Evolutionary conservation across 75 land plant species (phyloP), one percentile per base, ranked within the genome.

Genomic region (Ceratopteris richardii): DNA sequence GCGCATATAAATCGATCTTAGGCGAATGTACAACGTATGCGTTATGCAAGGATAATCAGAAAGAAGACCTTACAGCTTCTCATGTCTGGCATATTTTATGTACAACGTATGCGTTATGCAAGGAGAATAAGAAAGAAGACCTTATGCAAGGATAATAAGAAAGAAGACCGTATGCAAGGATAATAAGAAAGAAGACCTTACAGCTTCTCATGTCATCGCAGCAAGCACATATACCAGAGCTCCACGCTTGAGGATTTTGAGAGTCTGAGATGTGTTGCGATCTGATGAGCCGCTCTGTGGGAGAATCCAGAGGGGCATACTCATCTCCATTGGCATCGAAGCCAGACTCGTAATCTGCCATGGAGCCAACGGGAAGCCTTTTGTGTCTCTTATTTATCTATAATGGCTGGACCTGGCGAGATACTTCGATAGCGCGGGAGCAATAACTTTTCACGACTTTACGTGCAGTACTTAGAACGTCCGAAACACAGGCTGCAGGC

Each of bases 161-260:
- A 51, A 7, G 17, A 19, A 21, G 9, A 11, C 31, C 59, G 16
- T 47, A 61, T n/a, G 1, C 23, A 62, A 18, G 13, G n/a, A 57
- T n/a, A 39, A 20, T 14, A 36, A 57, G 60, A 21, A 42, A 22
- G 20, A 1, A 50, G 56, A 13, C 22, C 75, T 56, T 85, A 89
- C 95, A 89, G 81, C 85, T 86, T 63, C 59, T 83, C 75, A 80
- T 75, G 61, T 89, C 90, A 60, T 89, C 95, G 61, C 47, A 85
- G 47, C 95, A 89, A 61, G 95, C 95, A 70, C 86, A 89, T n/a
- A 89, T 82, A 58, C 95, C 95, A 43, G 89, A 77, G 42, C 90
- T 75, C 95, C 95, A 89, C 17, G 70, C 79, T 10, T 26, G 16
- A 0, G 68, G 66, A 47, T 39, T 64, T 55, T 58, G 71, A 17